Evolutionary conservation across 169 alveolate species (phyloP), one percentile per base, ranked within the genome.

Genomic region (Plasmodium vivax): DNA sequence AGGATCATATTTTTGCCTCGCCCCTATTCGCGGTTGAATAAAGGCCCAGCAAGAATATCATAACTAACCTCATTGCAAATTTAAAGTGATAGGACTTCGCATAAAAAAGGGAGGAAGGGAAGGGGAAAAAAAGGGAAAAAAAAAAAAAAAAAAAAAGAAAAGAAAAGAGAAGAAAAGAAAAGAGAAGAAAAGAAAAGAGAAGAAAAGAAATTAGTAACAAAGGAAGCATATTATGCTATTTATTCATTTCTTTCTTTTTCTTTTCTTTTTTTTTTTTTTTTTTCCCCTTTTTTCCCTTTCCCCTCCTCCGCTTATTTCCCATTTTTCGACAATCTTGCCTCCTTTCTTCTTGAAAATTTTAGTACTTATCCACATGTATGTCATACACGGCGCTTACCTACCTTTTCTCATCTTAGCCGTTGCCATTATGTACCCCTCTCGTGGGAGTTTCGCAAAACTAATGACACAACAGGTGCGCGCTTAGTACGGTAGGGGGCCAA

Each of bases 21-120:
- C 62, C 68, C 56, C 72, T 85, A 32, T 51, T 85, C 54, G 47
- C 30, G 30, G 41, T 85, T 16, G 75, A 85, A 85, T 85, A 51
- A 85, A 30, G 83, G 74, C n/a, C 47, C 56, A 85, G 32, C 93
- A 75, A 74, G 34, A 74, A 56, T 74, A 85, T 85, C 83, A 71
- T 81, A 90, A 90, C 94, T 90, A 90, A 90, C 94, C 94, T 90
- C 94, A 90, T 90, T 90, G 94, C 94, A 90, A 90, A 90, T 90
- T 90, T 90, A 80, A 90, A 90, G 94, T 90, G 91, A 90, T 81
- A 71, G 94, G 91, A 90, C 94, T 27, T 79, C 84, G 71, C 72
- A 88, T 41, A 79, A 90, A 77, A 79, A 38, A 47, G 43, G 16
- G 19, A 68, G 51, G 47, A 71, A 8, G 68, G 34, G 56, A 62